These are phyloP conservation scores for Eimeria sp. DNA, from an alignment of 169 alveolate species.

Conservation along the genomic window DNA sequence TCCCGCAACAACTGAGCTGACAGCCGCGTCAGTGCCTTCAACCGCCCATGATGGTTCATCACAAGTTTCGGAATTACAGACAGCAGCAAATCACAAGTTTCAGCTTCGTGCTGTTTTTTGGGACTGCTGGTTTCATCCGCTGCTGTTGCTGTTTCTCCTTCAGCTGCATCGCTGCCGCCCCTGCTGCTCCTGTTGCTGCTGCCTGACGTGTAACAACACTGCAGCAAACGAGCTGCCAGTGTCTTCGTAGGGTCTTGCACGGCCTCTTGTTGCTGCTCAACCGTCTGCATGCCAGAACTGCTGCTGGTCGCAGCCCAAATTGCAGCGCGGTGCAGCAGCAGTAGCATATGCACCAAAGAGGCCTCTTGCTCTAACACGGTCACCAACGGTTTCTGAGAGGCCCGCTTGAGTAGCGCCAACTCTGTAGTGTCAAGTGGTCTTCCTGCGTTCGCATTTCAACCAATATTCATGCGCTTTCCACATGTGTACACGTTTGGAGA, in stretches of 20 bases:
- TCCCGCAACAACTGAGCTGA: constrained; percentile 38
- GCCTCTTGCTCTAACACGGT: constrained; percentile 37
- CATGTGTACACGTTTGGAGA: too few relatives aligned
- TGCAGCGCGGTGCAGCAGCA: constrained; percentile 14
- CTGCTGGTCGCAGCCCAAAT: neutral
- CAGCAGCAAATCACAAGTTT: constrained; percentile 12
- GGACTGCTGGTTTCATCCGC: neutral
- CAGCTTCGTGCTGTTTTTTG: neutral
- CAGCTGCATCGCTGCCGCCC: neutral
- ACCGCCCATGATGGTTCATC: neutral
- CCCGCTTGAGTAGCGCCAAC: constrained; percentile 15
- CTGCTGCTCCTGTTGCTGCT: neutral
- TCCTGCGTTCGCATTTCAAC: neutral
- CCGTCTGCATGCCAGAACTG: neutral
- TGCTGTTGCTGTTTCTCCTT: too few relatives aligned
- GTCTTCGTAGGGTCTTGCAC: neutral
- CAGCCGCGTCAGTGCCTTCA: constrained; percentile 4
- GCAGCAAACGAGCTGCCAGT: constrained; percentile 47
- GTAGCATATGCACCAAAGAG: neutral
- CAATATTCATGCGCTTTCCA: too few relatives aligned
- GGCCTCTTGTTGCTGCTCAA: neutral
- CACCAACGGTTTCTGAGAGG: constrained; percentile 43
- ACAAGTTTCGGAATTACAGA: constrained; percentile 20
- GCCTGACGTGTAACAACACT: neutral
- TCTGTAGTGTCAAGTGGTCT: constrained; percentile 13